Percentiles rank a stretch among this genome's conserved stretches.
Evolutionary conservation across 1,284 basidiomycete genomes (phyloP).

Genomic region (Trametes pubescens): DNA sequence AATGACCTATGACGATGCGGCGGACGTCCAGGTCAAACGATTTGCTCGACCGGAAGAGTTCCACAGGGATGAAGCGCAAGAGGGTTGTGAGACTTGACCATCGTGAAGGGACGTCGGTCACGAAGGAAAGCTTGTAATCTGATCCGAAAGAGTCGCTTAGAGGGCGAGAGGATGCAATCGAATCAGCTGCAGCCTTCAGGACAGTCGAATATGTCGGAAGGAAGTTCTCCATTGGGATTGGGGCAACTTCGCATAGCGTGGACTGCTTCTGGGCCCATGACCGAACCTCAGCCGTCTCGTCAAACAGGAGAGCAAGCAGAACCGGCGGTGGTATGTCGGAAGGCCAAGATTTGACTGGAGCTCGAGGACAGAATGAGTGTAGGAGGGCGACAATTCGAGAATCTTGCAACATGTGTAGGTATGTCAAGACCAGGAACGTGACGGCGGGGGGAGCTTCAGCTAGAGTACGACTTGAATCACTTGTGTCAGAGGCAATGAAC

Average conservation of each 20-base stretch:
- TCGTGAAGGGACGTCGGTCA: constrained; percentile 49
- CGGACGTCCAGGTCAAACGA: constrained; percentile 54
- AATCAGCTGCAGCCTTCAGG: constrained; percentile 48
- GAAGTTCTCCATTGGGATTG: constrained; percentile 59
- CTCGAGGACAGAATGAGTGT: constrained; percentile 49
- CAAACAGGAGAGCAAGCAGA: constrained; percentile 65
- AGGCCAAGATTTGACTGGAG: constrained; percentile 59
- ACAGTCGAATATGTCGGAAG: constrained; percentile 53
- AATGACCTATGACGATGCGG: constrained; percentile 62
- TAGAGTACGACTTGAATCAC: constrained; percentile 41
- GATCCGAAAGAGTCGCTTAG: constrained; percentile 20
- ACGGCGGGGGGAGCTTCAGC: constrained; percentile 55
- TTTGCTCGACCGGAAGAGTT: constrained; percentile 48
- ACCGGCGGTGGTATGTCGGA: constrained; percentile 63
- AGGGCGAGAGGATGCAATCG: constrained; percentile 30
- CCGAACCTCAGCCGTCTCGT: constrained; percentile 56
- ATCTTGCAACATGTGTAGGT: constrained; percentile 66
- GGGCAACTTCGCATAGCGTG: constrained; percentile 48
- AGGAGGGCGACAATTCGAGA: constrained; percentile 56
- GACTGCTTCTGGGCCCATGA: constrained; percentile 65
- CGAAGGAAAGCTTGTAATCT: constrained; percentile 20
- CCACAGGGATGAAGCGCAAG: constrained; percentile 62
- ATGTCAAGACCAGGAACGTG: constrained; percentile 74
- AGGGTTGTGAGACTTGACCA: constrained; percentile 63
- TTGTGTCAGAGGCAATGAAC: constrained; percentile 38